phyloP scores from a whole-genome alignment of 1,284 basidiomycete species.

The Cryptococcus neoformans region DNA sequence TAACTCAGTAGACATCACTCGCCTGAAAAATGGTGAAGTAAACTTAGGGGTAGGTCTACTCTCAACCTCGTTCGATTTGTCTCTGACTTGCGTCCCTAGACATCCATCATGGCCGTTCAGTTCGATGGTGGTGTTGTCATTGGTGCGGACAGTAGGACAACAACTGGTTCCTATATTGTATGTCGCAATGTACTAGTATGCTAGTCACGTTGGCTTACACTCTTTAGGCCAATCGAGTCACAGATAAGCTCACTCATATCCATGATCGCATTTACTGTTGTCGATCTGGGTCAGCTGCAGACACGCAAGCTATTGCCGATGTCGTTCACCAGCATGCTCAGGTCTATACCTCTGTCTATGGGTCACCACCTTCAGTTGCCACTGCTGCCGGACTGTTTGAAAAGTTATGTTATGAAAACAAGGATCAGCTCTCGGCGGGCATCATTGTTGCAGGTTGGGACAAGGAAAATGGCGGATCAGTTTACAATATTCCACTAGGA shows the following conservation, averaged over 20 bases:
- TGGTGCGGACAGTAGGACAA: slow-evolving; percentile 95
- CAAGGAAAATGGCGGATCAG: slow-evolving; percentile 83
- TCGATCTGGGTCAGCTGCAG: slow-evolving; percentile 95
- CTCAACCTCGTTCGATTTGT: background rate
- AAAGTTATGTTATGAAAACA: slow-evolving; percentile 90
- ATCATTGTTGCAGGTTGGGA: slow-evolving; percentile 99
- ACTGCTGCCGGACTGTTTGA: slow-evolving; percentile 84
- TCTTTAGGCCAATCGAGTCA: slow-evolving; percentile 82
- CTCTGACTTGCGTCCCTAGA: slow-evolving; percentile 54
- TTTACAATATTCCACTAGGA: slow-evolving; percentile 94
- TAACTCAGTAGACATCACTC: slow-evolving; percentile 45
- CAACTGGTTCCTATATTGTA: slow-evolving; percentile 94
- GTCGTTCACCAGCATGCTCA: slow-evolving; percentile 84
- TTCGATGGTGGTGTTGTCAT: slow-evolving; percentile 94
- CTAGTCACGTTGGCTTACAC: background rate
- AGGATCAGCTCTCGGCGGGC: slow-evolving; percentile 82
- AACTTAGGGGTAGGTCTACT: slow-evolving; percentile 77
- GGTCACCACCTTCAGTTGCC: slow-evolving; percentile 70
- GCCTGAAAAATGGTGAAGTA: slow-evolving; percentile 86
- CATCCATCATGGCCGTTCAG: slow-evolving; percentile 99
- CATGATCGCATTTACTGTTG: slow-evolving; percentile 99
- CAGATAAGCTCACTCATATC: slow-evolving; percentile 95
- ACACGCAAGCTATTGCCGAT: slow-evolving; percentile 97
- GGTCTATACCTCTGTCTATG: slow-evolving; percentile 64
- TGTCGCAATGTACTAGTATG: slow-evolving; percentile 30